Conservation (phyloP, 2,329 filamentous ascomycete species). For the Fonsecaea pugnacius region DNA sequence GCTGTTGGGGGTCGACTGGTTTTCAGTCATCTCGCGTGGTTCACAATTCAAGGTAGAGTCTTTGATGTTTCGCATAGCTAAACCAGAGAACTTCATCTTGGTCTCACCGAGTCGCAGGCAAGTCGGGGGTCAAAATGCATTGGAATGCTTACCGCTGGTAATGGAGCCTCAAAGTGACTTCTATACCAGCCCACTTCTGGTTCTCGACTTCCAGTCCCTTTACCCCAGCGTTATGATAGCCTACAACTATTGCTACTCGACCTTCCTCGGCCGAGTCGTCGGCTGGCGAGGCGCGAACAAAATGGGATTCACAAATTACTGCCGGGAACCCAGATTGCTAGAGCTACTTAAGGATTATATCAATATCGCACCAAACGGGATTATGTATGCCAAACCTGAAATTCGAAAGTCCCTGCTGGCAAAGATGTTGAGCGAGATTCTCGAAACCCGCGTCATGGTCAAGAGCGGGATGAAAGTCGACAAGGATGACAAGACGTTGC, state of each 20-base stretch:
- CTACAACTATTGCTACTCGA: conserved; percentile 99
- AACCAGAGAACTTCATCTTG: conserved; percentile 90
- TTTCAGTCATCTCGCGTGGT: conserved; percentile 89
- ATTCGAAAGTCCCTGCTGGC: conserved; percentile 89
- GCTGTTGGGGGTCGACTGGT: conserved; percentile 92
- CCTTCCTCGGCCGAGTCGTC: conserved; percentile 82
- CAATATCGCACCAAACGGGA: conserved; percentile 92
- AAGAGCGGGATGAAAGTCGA: conserved; percentile 96
- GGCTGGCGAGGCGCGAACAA: conserved; percentile 91
- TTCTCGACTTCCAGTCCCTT: conserved; percentile 93
- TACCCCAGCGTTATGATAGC: conserved; percentile 99
- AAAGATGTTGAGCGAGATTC: conserved; percentile 94
- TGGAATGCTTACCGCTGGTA: conserved; percentile 91
- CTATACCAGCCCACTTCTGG: conserved; percentile 85
- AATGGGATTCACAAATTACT: conserved; percentile 90
- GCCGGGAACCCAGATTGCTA: conserved; percentile 73
- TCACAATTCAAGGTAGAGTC: conserved; percentile 99
- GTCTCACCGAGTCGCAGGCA: conserved; percentile 89
- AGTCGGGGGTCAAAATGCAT: conserved; percentile 88
- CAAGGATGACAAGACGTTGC: conserved; percentile 82
- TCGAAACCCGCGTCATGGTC: conserved; percentile 96
- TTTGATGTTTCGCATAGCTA: conserved; percentile 97
- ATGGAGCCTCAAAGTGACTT: conserved; percentile 98
- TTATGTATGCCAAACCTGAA: conserved; percentile 87
- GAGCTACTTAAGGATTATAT: conserved; percentile 80